A percentile compares a stretch with the other conserved stretches of the same genome.
Conservation (phyloP, 352 stramenopile genomes). For the Globisporangium megalacanthum region DNA sequence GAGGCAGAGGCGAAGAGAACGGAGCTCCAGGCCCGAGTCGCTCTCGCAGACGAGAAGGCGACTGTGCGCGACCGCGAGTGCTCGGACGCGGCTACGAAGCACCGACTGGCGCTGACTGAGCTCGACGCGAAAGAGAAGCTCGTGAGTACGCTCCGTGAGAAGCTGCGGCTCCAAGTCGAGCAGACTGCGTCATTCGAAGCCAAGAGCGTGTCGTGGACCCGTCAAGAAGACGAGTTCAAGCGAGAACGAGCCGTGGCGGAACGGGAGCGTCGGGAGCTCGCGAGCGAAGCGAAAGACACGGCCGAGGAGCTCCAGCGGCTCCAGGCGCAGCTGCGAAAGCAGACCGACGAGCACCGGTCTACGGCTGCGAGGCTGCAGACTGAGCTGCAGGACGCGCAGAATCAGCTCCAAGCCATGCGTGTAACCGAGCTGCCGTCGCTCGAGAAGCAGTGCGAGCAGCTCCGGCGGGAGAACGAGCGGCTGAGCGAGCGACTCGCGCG, state of each 20-base stretch:
- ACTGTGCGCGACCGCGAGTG: neutral
- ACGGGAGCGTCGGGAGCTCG: slow-evolving; percentile 2
- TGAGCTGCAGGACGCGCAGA: slow-evolving; percentile 22
- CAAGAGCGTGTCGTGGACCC: neutral
- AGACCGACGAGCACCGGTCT: slow-evolving; percentile 22
- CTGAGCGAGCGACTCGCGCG: slow-evolving; percentile 16
- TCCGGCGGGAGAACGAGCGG: slow-evolving; percentile 30
- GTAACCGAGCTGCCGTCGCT: slow-evolving; percentile 23
- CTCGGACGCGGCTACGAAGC: slow-evolving; percentile 1
- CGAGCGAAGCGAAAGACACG: slow-evolving; percentile 2
- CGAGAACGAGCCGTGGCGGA: slow-evolving; percentile 3
- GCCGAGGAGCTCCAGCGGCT: slow-evolving; percentile 15
- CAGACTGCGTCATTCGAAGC: neutral
- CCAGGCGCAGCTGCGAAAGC: slow-evolving; percentile 24
- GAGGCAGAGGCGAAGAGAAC: slow-evolving; percentile 12
- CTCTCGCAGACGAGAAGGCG: slow-evolving; percentile 1
- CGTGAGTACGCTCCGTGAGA: slow-evolving; percentile 1
- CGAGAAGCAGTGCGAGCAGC: slow-evolving; percentile 31
- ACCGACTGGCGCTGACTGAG: neutral
- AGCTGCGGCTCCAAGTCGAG: slow-evolving; percentile 7
- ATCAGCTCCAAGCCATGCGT: slow-evolving; percentile 20
- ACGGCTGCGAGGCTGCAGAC: slow-evolving; percentile 20
- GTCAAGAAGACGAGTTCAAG: slow-evolving; percentile 7
- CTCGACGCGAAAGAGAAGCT: slow-evolving; percentile 6
- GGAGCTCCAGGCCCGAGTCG: slow-evolving; percentile 4